Evolutionary conservation across 768 basidiomycete species (phyloP).

Genomic region (Inosperma sp.): DNA sequence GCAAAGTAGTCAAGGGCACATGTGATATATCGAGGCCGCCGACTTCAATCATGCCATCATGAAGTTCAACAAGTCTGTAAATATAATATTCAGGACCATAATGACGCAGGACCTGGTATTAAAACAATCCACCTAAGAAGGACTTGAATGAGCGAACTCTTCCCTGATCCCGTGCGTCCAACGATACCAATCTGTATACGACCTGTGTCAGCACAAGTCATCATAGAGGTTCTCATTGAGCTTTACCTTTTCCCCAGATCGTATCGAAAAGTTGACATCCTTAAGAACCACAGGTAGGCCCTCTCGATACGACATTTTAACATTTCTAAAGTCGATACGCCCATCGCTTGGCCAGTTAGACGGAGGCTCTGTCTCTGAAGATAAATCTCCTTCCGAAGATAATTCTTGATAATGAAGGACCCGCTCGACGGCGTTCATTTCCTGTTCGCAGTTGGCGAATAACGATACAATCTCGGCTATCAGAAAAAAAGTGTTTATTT

Average conservation of each 20-base stretch:
- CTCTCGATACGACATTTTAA: constrained; percentile 54
- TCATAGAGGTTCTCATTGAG: too few species aligned
- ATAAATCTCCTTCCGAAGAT: constrained; percentile 45
- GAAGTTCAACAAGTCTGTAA: constrained; percentile 56
- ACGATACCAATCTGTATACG: constrained; percentile 50
- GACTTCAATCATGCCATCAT: constrained; percentile 53
- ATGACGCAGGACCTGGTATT: background rate
- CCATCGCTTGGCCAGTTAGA: constrained; percentile 50
- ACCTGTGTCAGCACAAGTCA: background rate
- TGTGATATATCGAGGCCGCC: constrained; percentile 48
- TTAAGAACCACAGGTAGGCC: constrained; percentile 64
- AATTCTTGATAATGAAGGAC: constrained; percentile 64
- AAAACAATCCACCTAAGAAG: constrained; percentile 46
- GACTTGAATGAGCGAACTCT: constrained; percentile 55
- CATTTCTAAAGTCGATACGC: constrained; percentile 51
- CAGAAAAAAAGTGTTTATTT: too few species aligned
- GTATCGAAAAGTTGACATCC: constrained; percentile 50
- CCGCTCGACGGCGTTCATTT: constrained; percentile 71
- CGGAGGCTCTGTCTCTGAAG: constrained; percentile 40
- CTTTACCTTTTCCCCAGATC: constrained; percentile 64
- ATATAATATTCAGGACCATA: background rate
- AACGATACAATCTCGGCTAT: constrained; percentile 51
- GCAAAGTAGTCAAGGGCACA: constrained; percentile 50
- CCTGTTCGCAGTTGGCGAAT: constrained; percentile 60
- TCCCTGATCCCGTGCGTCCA: constrained; percentile 47